Evolutionary conservation across 768 basidiomycete genomes (phyloP), one percentile per base, ranked within the genome.

Genomic region (Chalciporus sphaerocephalus): DNA sequence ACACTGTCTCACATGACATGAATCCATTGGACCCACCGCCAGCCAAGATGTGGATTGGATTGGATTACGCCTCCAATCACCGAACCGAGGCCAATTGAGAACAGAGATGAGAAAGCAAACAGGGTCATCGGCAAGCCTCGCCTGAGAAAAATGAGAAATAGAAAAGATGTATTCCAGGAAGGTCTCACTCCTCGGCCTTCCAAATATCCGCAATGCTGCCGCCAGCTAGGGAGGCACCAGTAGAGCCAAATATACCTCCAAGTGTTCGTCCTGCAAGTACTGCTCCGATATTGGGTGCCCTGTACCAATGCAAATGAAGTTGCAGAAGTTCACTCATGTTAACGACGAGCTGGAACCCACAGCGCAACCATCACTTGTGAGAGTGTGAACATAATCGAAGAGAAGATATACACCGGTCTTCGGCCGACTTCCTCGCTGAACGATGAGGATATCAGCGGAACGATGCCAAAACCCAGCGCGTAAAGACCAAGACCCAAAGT

Each of bases 11-110:
- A 79, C 83, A 83, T 84, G 57, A 79, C 64, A 47, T 82, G 79
- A 11, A 89, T 72, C 87, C 87, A 91, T 56, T 87, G 79, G 16
- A 92, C 85, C 86, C 88, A 90, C 28, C 87, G 69, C 87, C 88
- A 91, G 49, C 72, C 72, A 6, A 89, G 65, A 23, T 66, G 66
- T 0, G 69, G 65, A 48, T 76, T 77, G 50, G 76, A 71, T 55
- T 87, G 78, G 25, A 87, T 72, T 74, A 81, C 84, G 7, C 81
- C 83, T 21, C 79, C 78, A 4, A 74, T 64, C 0, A 83, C 63
- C 0, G 87, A 80, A 5, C 83, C 88, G 2, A 89, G 34, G 0
- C 80, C 85, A 0, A 78, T 76, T 0, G 76, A 74, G 7, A 73
- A 76, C 13, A 89, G 54, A 0, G 81, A 80, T 2, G 69, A 63